Evolutionary conservation across 768 basidiomycete genomes (phyloP).

Genomic region (Polyporus arcularius): DNA sequence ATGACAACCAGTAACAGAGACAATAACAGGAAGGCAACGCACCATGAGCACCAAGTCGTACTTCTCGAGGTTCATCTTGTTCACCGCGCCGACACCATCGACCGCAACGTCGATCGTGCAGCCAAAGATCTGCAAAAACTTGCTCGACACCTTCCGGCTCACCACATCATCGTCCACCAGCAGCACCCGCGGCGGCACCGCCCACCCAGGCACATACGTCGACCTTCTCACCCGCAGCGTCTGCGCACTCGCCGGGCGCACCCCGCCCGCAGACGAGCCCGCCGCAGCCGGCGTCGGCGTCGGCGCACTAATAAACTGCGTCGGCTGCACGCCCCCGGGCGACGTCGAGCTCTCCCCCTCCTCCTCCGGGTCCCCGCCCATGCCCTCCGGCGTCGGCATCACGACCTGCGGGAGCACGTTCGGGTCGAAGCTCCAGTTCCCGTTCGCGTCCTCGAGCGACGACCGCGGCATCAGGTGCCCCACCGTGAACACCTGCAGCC

Average conservation of each 20-base stretch:
- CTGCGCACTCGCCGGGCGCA: conserved; percentile 31
- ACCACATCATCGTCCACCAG: conserved; percentile 97
- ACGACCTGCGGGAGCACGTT: conserved; percentile 32
- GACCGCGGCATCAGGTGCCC: conserved; percentile 71
- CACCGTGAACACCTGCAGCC: conserved; percentile 78
- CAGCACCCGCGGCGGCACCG: conserved; percentile 85
- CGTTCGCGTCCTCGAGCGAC: conserved; percentile 50
- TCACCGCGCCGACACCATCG: conserved; percentile 89
- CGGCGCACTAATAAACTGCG: conserved; percentile 22
- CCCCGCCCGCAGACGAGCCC: neutral
- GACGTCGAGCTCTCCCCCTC: conserved; percentile 25
- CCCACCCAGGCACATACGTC: conserved; percentile 88
- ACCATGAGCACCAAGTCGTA: conserved; percentile 97
- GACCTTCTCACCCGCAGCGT: conserved; percentile 72
- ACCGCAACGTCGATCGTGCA: conserved; percentile 94
- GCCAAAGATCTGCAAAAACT: conserved; percentile 94
- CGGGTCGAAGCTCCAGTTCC: conserved; percentile 62
- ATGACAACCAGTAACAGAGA: neutral
- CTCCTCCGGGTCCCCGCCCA: conserved; percentile 32
- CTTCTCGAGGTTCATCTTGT: conserved; percentile 95
- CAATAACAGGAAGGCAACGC: conserved; percentile 27
- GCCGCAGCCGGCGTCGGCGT: conserved; percentile 18
- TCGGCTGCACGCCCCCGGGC: conserved; percentile 4
- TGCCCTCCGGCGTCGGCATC: conserved; percentile 31
- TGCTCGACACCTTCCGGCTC: conserved; percentile 82